Conservation (phyloP, 768 basidiomycete species). For the Russula sp. region DNA sequence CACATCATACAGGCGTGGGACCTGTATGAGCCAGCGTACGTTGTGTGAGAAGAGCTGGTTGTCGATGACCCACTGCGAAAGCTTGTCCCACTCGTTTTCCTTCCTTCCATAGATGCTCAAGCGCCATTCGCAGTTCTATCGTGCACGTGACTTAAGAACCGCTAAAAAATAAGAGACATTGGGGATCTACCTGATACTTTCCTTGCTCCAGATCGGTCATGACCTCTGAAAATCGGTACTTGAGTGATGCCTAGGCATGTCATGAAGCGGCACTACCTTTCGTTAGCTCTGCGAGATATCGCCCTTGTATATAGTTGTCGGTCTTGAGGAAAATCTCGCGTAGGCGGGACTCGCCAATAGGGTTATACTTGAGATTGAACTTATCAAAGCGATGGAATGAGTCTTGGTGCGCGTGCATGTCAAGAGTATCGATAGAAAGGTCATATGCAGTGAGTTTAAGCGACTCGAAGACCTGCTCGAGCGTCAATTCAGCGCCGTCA, state of each 20-base stretch:
- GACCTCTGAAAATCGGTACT: conserved; percentile 54
- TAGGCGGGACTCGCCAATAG: conserved; percentile 89
- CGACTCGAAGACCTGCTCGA: conserved; percentile 93
- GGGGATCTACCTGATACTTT: conserved; percentile 80
- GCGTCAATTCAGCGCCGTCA: conserved; percentile 81
- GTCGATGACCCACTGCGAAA: conserved; percentile 94
- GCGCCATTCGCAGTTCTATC: conserved; percentile 92
- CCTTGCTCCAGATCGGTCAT: conserved; percentile 98
- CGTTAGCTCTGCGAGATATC: conserved; percentile 92
- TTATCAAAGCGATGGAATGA: conserved; percentile 99
- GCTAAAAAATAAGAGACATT: neutral
- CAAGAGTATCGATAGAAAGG: conserved; percentile 95
- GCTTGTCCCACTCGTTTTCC: conserved; percentile 90
- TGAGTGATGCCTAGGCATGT: neutral
- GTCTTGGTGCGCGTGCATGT: conserved; percentile 99
- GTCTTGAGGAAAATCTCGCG: conserved; percentile 98
- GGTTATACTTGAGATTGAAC: conserved; percentile 97
- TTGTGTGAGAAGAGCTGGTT: conserved; percentile 95
- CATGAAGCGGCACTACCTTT: conserved; percentile 47
- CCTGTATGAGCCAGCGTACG: conserved; percentile 94
- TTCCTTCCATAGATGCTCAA: conserved; percentile 90
- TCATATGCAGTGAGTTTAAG: conserved; percentile 95
- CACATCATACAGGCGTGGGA: conserved; percentile 91
- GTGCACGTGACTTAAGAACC: neutral
- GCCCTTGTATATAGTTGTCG: conserved; percentile 88